Evolutionary conservation across 192 early-diverging fungal genomes (phyloP), one percentile per base, ranked within the genome.

Genomic region (Rhizoclosmatium sp.): DNA sequence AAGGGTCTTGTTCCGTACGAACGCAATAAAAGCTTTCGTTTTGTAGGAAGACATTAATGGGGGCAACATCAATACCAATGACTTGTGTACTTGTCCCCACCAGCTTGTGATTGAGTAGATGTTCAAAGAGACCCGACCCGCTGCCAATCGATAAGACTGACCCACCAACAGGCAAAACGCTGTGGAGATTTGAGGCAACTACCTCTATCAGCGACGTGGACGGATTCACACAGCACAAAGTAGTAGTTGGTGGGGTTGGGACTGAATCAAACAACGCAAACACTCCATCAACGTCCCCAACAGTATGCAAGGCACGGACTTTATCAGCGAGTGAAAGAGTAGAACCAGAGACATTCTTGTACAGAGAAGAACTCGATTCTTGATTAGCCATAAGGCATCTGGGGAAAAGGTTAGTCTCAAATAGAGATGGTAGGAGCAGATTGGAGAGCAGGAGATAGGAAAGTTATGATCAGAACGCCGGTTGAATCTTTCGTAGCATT

Each of bases 61-160:
- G 72, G 10, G 72, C 72, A 5, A 75, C 60, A 46, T 75, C 72
- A 7, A 62, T 40, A 14, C 72, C 72, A 1, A 75, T n/a, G 16
- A 75, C 40, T 31, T 62, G 59, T 3, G 10, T 21, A 2, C 39
- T 5, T 4, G 5, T 0, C 4, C 44, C 40, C 9, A 9, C n/a
- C 7, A 44, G 4, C 4, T 19, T 7, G 41, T 23, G 31, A 9
- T 51, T 21, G 16, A 75, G 44, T 3, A 75, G 59, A 4, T 21
- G 44, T 46, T 75, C 72, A 61, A 75, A 75, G 41, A 75, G 44
- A 23, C 72, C 72, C 19, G 46, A 49, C 19, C 72, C 72, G 45
- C 59, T 62, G 1, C 72, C 72, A 47, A 75, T 75, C 19, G 58
- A 61, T 44, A 75, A 62, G 46, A 74, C 72, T 10, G 72, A 14